phyloP scores from a whole-genome alignment of 208 protist species.

The Crithidia brevicula region DNA sequence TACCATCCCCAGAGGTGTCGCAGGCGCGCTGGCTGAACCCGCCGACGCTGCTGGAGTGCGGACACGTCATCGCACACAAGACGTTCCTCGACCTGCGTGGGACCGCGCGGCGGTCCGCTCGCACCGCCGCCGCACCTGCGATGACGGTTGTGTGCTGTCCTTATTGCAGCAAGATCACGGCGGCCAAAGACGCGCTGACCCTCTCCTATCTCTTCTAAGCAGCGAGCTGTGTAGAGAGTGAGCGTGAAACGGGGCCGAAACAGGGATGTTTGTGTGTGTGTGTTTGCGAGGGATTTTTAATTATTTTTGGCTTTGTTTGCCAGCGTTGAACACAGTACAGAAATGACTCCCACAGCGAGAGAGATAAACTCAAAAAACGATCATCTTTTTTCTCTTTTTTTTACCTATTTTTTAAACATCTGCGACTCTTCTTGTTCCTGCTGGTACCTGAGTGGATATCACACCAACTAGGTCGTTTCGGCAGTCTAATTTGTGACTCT shows the following conservation, averaged over 20 bases:
- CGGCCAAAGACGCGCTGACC: conserved; percentile 40
- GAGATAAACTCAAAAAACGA: no score
- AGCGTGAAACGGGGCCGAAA: background rate
- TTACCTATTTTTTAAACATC: no score
- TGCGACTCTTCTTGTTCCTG: no score
- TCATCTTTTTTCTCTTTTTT: no score
- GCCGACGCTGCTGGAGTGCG: conserved; percentile 72
- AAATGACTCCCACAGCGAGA: no score
- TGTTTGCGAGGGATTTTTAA: background rate
- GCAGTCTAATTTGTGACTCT: no score
- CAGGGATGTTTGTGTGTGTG: background rate
- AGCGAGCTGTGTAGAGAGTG: background rate
- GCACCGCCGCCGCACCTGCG: background rate
- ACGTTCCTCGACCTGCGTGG: conserved; percentile 45
- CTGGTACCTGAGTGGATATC: no score
- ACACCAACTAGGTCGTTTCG: no score
- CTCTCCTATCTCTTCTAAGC: conserved; percentile 67
- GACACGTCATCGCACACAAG: conserved; percentile 76
- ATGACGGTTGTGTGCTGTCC: conserved; percentile 55
- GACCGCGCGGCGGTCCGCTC: conserved; percentile 29
- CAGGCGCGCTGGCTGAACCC: conserved; percentile 47
- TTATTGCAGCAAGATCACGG: conserved; percentile 63
- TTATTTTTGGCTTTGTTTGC: conserved; percentile 18
- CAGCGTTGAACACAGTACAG: no score
- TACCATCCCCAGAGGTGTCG: conserved; percentile 12